Evolutionary conservation across 2,329 filamentous ascomycete genomes (phyloP).

Genomic region (Dothideomycetes sp.): DNA sequence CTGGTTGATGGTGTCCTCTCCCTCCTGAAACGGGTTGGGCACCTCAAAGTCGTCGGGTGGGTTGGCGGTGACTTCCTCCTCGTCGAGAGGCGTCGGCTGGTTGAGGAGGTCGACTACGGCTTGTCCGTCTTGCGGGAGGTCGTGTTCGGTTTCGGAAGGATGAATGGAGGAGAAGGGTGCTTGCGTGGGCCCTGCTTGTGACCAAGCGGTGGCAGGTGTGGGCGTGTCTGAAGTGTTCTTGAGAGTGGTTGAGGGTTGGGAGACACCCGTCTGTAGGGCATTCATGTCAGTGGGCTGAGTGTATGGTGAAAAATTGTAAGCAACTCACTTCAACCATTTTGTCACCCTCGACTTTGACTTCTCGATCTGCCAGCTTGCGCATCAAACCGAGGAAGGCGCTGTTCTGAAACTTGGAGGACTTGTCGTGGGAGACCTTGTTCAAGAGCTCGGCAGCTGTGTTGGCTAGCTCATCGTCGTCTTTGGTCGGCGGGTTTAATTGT

Average conservation of each 20-base stretch:
- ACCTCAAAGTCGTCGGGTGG: neutral
- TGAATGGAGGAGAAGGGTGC: too few relatives aligned
- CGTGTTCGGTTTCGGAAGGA: conserved; percentile 10
- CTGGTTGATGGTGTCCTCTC: neutral
- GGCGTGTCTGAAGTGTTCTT: neutral
- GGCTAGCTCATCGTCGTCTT: conserved; percentile 57
- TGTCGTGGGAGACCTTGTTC: conserved; percentile 56
- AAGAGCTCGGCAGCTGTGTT: conserved; percentile 61
- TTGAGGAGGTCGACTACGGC: neutral
- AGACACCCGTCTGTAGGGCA: too few relatives aligned
- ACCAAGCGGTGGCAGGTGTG: neutral
- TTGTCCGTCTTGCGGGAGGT: neutral
- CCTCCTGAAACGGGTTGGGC: neutral
- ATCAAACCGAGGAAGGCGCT: conserved; percentile 69
- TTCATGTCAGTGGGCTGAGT: too few relatives aligned
- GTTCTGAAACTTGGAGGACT: conserved; percentile 64
- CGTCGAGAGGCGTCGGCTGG: neutral
- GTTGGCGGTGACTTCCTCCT: neutral
- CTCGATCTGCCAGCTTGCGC: conserved; percentile 59
- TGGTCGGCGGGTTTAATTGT: conserved; percentile 14
- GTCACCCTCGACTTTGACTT: conserved; percentile 63
- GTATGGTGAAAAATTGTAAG: neutral
- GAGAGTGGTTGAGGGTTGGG: too few relatives aligned
- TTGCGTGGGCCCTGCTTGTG: neutral
- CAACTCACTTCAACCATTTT: conserved; percentile 46